Conservation (phyloP, 805 yeast genomes). For the Nakazawaea laoshanensis region DNA sequence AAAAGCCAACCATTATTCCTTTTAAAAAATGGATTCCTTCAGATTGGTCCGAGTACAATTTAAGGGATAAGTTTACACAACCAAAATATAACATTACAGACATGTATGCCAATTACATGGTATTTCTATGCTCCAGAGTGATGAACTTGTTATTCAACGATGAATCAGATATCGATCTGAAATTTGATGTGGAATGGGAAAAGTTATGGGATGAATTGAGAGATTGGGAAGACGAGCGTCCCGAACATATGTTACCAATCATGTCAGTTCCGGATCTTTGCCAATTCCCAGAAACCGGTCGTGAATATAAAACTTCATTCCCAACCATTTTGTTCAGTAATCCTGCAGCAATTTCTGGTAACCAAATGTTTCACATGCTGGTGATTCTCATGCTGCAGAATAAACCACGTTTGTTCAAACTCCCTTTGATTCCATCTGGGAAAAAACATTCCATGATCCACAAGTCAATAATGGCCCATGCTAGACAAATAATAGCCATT, state of each 20-base stretch:
- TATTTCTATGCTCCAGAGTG: conserved; percentile 26
- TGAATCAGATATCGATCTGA: conserved; percentile 15
- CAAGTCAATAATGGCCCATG: conserved; percentile 17
- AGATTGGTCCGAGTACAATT: conserved; percentile 12
- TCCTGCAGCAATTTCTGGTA: conserved; percentile 27
- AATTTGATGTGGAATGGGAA: conserved; percentile 30
- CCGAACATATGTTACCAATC: conserved; percentile 25
- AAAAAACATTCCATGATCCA: conserved; percentile 7
- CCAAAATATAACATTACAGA: conserved; percentile 10
- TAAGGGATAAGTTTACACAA: conserved; percentile 2
- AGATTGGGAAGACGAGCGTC: conserved; percentile 29
- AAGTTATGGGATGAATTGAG: conserved; percentile 28
- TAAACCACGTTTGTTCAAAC: conserved; percentile 27
- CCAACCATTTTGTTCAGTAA: conserved; percentile 27
- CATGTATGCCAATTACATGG: conserved; percentile 27
- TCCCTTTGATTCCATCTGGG: conserved; percentile 10
- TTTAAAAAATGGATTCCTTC: conserved; percentile 23
- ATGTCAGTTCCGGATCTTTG: conserved; percentile 17
- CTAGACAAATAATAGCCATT: conserved; percentile 27
- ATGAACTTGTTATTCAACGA: conserved; percentile 20
- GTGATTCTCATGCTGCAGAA: conserved; percentile 28
- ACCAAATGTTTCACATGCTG: conserved; percentile 30
- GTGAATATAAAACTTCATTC: too few species aligned
- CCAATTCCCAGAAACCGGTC: too few species aligned
- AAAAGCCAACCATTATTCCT: conserved; percentile 25